Conservation (phyloP, 164 flowering plant species). For the Kingdonia uniflora region DNA sequence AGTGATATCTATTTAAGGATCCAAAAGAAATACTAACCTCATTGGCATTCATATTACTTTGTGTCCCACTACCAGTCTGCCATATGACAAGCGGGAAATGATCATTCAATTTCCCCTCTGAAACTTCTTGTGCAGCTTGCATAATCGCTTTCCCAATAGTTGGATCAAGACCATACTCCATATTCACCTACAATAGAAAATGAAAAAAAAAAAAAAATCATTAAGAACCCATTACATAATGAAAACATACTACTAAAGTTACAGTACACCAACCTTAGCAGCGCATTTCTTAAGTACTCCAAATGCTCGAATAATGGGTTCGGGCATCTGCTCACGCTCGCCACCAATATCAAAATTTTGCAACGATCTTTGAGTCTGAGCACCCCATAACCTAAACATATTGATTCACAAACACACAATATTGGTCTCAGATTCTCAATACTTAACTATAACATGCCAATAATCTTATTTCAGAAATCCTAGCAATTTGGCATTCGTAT, state of each 20-base stretch:
- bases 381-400: conserved; percentile 80
- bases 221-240: not conserved
- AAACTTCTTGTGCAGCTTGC: conserved; percentile 97
- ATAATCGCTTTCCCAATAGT: conserved; percentile 90
- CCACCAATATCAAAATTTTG: conserved; percentile 99
- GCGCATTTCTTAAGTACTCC: conserved; percentile 96
- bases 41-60: conserved; percentile 98
- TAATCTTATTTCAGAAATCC: not conserved
- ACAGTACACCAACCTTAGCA: conserved; percentile 58
- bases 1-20: no score
- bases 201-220: not conserved
- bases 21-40: conserved; percentile 44
- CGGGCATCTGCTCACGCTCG: conserved; percentile 91
- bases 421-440: not conserved
- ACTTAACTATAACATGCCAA: not conserved
- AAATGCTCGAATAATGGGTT: conserved; percentile 86
- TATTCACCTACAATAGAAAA: conserved; percentile 59
- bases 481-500: not conserved
- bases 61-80: conserved; percentile 99
- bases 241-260: not conserved
- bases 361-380: conserved; percentile 94
- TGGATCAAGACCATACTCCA: conserved; percentile 97
- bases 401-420: not conserved
- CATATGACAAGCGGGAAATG: conserved; percentile 99
- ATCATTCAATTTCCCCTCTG: conserved; percentile 86